A percentile compares a stretch with the other conserved stretches of the same genome.
phyloP scores from a whole-genome alignment of 2,329 filamentous ascomycete species.

The Nigrospora osmanthi region DNA sequence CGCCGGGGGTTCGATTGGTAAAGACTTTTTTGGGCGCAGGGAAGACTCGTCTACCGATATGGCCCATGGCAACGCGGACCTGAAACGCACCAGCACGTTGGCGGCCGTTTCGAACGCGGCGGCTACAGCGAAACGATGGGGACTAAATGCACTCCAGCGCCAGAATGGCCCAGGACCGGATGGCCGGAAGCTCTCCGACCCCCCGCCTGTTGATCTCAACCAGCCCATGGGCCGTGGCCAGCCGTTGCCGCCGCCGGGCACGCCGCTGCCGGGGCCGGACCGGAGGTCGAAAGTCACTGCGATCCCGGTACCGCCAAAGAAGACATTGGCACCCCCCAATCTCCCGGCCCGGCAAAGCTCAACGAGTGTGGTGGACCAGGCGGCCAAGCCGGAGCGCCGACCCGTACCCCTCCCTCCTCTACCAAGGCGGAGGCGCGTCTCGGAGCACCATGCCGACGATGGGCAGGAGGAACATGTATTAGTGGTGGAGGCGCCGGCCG shows the following conservation, averaged over 20 bases:
- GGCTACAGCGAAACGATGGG: conserved; percentile 24
- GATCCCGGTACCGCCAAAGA: conserved; percentile 17
- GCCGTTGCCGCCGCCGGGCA: conserved; percentile 22
- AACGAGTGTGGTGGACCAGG: conserved; percentile 10
- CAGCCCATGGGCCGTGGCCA: conserved; percentile 25
- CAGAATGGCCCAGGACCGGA: conserved; percentile 17
- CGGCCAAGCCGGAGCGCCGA: conserved; percentile 15
- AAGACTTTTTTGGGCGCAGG: conserved; percentile 18
- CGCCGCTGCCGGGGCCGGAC: conserved; percentile 20
- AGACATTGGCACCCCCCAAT: conserved; percentile 16
- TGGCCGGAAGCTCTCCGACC: conserved; percentile 20
- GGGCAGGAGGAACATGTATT: conserved; percentile 19
- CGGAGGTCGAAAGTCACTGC: conserved; percentile 15
- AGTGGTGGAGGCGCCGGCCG: conserved; percentile 20
- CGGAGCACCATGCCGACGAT: conserved; percentile 15
- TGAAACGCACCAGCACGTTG: conserved; percentile 17
- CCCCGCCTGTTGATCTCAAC: conserved; percentile 19
- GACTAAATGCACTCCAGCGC: conserved; percentile 21
- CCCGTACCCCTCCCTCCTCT: conserved; percentile 17
- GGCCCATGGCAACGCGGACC: conserved; percentile 7
- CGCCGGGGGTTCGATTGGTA: conserved; percentile 15
- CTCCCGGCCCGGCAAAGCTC: conserved; percentile 11
- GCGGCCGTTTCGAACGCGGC: conserved; percentile 21
- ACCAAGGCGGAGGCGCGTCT: conserved; percentile 20
- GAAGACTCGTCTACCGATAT: conserved; percentile 12